Percentiles rank a stretch among this genome's conserved stretches.
Evolutionary conservation across 306 rosid genomes (phyloP).

Genomic region (Rosa persica): DNA sequence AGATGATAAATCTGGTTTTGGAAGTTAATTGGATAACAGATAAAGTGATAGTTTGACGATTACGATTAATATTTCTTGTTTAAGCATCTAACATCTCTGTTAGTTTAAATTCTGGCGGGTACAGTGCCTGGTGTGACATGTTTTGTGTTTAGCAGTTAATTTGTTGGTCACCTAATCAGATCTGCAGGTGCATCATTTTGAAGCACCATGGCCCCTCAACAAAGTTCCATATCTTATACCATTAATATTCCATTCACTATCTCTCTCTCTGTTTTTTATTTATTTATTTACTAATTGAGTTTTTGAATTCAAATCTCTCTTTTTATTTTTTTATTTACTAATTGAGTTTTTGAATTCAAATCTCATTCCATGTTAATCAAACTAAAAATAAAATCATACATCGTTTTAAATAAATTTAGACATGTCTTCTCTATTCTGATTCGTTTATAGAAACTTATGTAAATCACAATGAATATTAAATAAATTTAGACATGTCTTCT

Average conservation of each 20-base stretch:
- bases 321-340: too few relatives aligned
- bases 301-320: not conserved
- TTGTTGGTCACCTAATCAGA: constrained; percentile 78
- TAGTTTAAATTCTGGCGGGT: constrained; percentile 71
- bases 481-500: too few relatives aligned
- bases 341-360: too few relatives aligned
- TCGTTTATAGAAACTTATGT: too few relatives aligned
- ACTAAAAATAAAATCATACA: too few relatives aligned
- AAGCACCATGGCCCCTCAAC: constrained; percentile 24
- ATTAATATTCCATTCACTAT: not conserved
- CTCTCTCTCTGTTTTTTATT: not conserved
- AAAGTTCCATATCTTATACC: constrained; percentile 8
- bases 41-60: constrained; percentile 27
- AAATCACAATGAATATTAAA: too few relatives aligned
- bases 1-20: constrained; percentile 15
- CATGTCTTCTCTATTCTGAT: too few relatives aligned
- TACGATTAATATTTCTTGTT: constrained; percentile 6
- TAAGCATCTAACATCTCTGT: not conserved
- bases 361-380: too few relatives aligned
- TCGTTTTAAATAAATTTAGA: too few relatives aligned
- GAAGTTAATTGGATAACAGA: constrained; percentile 43
- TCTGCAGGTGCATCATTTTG: constrained; percentile 23
- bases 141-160: not conserved
- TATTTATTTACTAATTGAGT: too few relatives aligned
- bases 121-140: constrained; percentile 22